A percentile compares a stretch with the other conserved stretches of the same genome.
These are phyloP conservation scores for Zygotorulaspora sp. DNA, from an alignment of 805 yeast genomes.

Conservation along the genomic window DNA sequence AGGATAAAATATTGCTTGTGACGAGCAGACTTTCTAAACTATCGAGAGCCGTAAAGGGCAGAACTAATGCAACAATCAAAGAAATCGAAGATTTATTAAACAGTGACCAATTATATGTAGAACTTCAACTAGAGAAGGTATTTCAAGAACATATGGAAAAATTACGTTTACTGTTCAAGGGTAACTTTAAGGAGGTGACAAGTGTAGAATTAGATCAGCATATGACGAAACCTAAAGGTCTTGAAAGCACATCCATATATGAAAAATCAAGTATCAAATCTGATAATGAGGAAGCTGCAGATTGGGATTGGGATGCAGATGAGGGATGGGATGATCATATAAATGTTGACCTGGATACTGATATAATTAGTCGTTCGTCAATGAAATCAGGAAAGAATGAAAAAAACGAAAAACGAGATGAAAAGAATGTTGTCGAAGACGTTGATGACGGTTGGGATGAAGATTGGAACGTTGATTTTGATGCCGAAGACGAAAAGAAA, in stretches of 20 bases:
- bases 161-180: slow-evolving; percentile 18
- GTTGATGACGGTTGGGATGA: slow-evolving; percentile 25
- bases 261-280: background rate
- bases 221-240: no score
- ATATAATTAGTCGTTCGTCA: background rate
- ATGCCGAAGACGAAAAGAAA: slow-evolving; percentile 9
- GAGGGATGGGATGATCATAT: slow-evolving; percentile 27
- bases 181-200: slow-evolving; percentile 4
- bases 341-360: slow-evolving; percentile 19
- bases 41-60: slow-evolving; percentile 5
- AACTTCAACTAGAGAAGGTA: slow-evolving; percentile 26
- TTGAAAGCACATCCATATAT: slow-evolving; percentile 19
- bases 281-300: slow-evolving; percentile 2
- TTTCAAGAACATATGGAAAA: slow-evolving; percentile 17
- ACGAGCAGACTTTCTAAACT: slow-evolving; percentile 14
- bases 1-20: slow-evolving; percentile 7
- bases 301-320: slow-evolving; percentile 16
- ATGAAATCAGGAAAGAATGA: slow-evolving; percentile 4
- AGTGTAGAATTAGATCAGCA: slow-evolving; percentile 10
- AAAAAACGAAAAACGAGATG: slow-evolving; percentile 4
- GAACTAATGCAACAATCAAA: slow-evolving; percentile 18
- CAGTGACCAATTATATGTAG: slow-evolving; percentile 22
- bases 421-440: slow-evolving; percentile 7
- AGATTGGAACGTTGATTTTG: slow-evolving; percentile 24
- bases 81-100: slow-evolving; percentile 20